A percentile compares a stretch with the other conserved stretches of the same genome.
Evolutionary conservation across 2,329 filamentous ascomycete genomes (phyloP).

Genomic region (Mycosphaerella arachidis): DNA sequence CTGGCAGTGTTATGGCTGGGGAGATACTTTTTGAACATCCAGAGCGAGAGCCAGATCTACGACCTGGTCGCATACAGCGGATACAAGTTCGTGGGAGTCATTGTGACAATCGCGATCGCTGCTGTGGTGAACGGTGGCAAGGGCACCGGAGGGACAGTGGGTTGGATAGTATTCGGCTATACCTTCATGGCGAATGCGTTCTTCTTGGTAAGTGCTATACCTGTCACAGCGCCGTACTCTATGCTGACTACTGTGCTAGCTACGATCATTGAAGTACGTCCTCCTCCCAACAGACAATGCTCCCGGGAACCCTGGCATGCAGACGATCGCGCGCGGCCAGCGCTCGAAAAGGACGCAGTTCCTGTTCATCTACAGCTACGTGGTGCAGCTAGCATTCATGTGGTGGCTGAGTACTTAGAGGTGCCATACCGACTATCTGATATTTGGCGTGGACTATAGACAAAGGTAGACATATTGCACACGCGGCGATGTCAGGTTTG

Average conservation of each 20-base stretch:
- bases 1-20: conserved; percentile 87
- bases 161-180: conserved; percentile 85
- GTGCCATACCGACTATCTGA: background rate
- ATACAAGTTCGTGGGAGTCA: conserved; percentile 98
- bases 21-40: conserved; percentile 90
- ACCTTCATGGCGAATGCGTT: conserved; percentile 92
- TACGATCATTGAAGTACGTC: conserved; percentile 93
- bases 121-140: conserved; percentile 73
- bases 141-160: conserved; percentile 81
- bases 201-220: conserved; percentile 67
- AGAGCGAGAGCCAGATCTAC: conserved; percentile 85
- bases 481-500: background rate
- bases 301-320: conserved; percentile 60
- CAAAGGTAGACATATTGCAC: background rate
- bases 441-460: background rate
- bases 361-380: conserved; percentile 88
- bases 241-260: conserved; percentile 47
- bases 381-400: conserved; percentile 94
- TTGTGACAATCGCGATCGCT: conserved; percentile 75
- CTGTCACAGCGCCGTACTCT: background rate
- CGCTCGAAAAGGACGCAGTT: conserved; percentile 86
- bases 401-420: conserved; percentile 61
- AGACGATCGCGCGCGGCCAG: conserved; percentile 76
- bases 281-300: conserved; percentile 77
- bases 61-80: conserved; percentile 94